These are phyloP conservation scores for Paramecium octaurelia DNA, from an alignment of 73 alveolate genomes.

Conservation along the genomic window DNA sequence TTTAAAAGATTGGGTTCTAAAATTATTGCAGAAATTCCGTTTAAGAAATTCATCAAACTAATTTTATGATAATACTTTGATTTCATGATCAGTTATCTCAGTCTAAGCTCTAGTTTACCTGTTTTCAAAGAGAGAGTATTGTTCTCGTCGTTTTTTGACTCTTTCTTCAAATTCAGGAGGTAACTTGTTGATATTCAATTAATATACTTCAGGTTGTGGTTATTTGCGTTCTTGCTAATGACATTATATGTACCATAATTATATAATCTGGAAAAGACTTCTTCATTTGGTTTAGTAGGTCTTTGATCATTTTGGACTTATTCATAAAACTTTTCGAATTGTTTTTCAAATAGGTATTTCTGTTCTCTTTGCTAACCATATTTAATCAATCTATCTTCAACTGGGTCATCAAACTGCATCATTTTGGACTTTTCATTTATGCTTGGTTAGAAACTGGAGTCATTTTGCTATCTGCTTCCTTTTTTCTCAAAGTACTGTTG, in stretches of 20 bases:
- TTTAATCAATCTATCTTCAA: conserved; percentile 37
- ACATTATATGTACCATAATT: conserved; percentile 27
- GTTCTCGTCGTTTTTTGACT: conserved; percentile 14
- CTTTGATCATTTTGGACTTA: not conserved
- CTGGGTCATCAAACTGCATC: conserved; percentile 1
- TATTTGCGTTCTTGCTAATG: not conserved
- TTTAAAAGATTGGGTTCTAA: not conserved
- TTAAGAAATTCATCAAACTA: conserved; percentile 4
- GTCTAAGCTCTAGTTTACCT: not conserved
- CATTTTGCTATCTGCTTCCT: not conserved
- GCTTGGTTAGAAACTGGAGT: not conserved
- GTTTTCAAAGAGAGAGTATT: not conserved
- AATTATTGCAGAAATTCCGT: not conserved
- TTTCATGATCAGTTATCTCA: not conserved
- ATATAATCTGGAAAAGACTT: conserved; percentile 39
- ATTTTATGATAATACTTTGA: conserved; percentile 21
- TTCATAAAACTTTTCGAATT: conserved; percentile 31
- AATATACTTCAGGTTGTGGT: not conserved
- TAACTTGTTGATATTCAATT: not conserved
- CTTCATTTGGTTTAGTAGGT: conserved; percentile 35
- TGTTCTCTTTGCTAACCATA: conserved; percentile 11
- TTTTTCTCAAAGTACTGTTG: not conserved
- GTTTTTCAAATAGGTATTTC: not conserved
- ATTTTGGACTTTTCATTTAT: not conserved
- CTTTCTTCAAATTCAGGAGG: not conserved